These are phyloP conservation scores for Rhododendron simsii DNA, from an alignment of 148 eudicot genomes.

Conservation along the genomic window DNA sequence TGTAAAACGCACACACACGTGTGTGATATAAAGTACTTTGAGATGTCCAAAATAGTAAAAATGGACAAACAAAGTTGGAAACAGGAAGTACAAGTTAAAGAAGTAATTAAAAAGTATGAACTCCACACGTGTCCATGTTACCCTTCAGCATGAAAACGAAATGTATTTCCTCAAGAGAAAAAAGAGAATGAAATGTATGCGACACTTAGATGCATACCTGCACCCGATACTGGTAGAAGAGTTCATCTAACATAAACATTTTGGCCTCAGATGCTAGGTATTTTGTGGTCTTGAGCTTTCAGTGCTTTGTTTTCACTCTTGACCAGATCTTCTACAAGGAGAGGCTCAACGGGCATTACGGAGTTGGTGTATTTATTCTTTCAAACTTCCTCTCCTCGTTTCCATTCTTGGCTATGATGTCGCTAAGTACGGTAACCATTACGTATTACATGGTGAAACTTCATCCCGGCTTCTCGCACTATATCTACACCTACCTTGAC, in stretches of 20 bases:
- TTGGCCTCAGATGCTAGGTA: background rate
- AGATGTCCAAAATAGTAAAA: background rate
- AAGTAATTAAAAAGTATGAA: background rate
- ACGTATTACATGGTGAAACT: conserved; percentile 78
- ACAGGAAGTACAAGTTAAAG: background rate
- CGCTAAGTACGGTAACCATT: conserved; percentile 48
- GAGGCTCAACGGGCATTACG: conserved; percentile 76
- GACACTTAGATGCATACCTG: background rate
- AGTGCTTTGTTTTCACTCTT: background rate
- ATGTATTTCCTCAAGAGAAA: background rate
- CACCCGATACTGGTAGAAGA: background rate
- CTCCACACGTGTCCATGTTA: background rate
- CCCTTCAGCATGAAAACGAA: background rate
- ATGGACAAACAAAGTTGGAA: background rate
- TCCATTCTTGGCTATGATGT: conserved; percentile 55
- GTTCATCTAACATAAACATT: background rate
- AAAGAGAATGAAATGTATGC: background rate
- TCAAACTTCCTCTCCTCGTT: conserved; percentile 78
- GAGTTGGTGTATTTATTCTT: conserved; percentile 60
- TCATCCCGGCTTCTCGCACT: conserved; percentile 54
- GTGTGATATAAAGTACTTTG: background rate
- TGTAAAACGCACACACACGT: too few relatives aligned
- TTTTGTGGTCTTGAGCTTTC: background rate
- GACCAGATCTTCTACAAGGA: conserved; percentile 61
- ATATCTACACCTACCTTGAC: conserved; percentile 29